phyloP scores from a whole-genome alignment of 306 rosid genomes.

The Prunus mume region DNA sequence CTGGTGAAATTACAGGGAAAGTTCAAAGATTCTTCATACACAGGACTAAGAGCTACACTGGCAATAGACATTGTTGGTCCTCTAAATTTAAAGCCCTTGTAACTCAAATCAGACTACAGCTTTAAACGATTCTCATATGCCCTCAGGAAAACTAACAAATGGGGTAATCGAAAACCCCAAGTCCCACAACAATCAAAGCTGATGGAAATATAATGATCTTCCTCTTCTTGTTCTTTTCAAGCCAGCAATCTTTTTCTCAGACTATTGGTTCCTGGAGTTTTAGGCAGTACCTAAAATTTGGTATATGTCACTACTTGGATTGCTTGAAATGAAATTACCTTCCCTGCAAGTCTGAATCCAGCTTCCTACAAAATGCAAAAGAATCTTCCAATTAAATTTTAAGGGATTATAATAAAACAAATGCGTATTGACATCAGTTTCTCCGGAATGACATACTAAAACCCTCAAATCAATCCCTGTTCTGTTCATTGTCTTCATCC shows the following conservation, averaged over 20 bases:
- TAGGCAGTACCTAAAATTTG: background rate
- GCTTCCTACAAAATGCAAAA: constrained; percentile 37
- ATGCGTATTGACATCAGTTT: background rate
- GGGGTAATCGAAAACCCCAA: background rate
- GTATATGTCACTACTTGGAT: background rate
- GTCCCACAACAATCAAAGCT: background rate
- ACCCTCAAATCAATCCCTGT: background rate
- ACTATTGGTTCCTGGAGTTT: background rate
- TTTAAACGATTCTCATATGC: background rate
- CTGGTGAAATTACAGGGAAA: constrained; percentile 16
- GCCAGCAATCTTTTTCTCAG: background rate
- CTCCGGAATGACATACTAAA: background rate
- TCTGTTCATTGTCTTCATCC: background rate
- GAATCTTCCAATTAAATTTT: background rate
- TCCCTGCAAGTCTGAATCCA: constrained; percentile 20
- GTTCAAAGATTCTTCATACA: constrained; percentile 29
- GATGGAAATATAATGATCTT: background rate
- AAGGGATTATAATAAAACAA: background rate
- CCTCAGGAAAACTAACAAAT: background rate
- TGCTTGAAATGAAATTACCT: background rate
- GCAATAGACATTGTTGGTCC: constrained; percentile 45
- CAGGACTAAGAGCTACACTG: constrained; percentile 48
- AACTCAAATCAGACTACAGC: constrained; percentile 7
- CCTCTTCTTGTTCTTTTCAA: background rate
- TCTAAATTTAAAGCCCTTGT: constrained; percentile 39